Conservation (phyloP, 768 basidiomycete species). For the Boletus vinaceobasis region DNA sequence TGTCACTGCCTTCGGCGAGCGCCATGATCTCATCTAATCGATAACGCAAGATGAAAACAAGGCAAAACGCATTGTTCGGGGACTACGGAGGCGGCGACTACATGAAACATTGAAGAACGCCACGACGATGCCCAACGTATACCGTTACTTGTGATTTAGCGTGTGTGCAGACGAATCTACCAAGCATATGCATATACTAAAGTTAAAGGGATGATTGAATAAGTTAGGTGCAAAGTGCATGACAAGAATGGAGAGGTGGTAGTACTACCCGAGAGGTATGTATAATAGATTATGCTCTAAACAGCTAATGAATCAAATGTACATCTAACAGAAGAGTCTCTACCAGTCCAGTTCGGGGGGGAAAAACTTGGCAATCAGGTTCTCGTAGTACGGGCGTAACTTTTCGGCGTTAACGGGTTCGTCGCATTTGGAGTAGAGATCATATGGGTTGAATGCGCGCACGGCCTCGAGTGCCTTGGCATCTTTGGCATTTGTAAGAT, state of each 20-base stretch:
- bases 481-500: conserved; percentile 76
- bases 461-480: conserved; percentile 64
- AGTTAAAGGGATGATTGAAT: conserved; percentile 5
- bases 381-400: conserved; percentile 80
- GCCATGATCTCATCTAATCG: conserved; percentile 18
- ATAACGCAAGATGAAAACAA: neutral
- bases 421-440: conserved; percentile 89
- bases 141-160: neutral
- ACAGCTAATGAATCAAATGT: conserved; percentile 1
- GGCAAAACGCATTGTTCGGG: neutral
- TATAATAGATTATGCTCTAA: conserved; percentile 2
- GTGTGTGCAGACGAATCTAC: conserved; percentile 6
- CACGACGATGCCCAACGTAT: neutral
- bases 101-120: too few relatives aligned
- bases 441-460: conserved; percentile 89
- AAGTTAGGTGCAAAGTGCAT: conserved; percentile 13
- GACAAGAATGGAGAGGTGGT: neutral
- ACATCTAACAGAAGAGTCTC: conserved; percentile 14
- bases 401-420: conserved; percentile 56
- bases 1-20: neutral
- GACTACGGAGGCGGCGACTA: too few relatives aligned
- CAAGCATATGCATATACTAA: neutral
- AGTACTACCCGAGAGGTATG: neutral
- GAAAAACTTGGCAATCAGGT: conserved; percentile 83
- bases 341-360: conserved; percentile 81